Evolutionary conservation across 176 grass and related monocot species (phyloP), one percentile per base, ranked within the genome.

Genomic region (Oryza coarctata): DNA sequence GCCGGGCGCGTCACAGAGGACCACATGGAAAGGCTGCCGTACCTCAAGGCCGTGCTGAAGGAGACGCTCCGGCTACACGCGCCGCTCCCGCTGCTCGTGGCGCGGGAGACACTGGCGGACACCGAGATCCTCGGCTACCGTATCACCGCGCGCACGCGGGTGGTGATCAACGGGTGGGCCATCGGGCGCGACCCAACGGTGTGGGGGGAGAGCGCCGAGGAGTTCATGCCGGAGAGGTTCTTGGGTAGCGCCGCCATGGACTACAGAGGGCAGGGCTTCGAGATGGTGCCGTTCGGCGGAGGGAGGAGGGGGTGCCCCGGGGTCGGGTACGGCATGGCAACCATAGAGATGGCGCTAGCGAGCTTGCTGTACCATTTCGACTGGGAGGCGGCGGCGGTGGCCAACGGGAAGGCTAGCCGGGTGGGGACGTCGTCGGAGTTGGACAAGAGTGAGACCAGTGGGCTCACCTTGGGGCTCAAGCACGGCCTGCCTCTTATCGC

Each of bases 391-490:
- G 52, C 1, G 2, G 52, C 52, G 22, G 7, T n/a, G 0, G 2
- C 7, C 52, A 9, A n/a, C 2, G 20, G 52, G 22, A 23, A 9
- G 52, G 17, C 4, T 3, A 6, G 17, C 1, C 47, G 1, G 9
- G 3, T 1, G 47, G 3, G 2, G 12, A 14, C 12, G 57, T 11
- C 41, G 38, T 23, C 38, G n/a, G n/a, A n/a, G 4, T 5, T 90
- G 34, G 83, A 92, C 49, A 84, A 78, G 83, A 76, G 5, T 6
- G 90, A 92, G 79, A 3, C 61, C 26, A 47, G 25, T 50, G 88
- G 88, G 17, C 1, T 90, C 23, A 4, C 71, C 11, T 63, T 86
- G 49, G 70, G 68, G 7, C 58, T 76, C 26, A 82, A 82, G 78
- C 22, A 28, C 1, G 52, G 74, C 12, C 52, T 90, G 22, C 33